These are phyloP conservation scores for Herpetomonas samuelpessoai DNA, from an alignment of 208 protist species.

Conservation along the genomic window DNA sequence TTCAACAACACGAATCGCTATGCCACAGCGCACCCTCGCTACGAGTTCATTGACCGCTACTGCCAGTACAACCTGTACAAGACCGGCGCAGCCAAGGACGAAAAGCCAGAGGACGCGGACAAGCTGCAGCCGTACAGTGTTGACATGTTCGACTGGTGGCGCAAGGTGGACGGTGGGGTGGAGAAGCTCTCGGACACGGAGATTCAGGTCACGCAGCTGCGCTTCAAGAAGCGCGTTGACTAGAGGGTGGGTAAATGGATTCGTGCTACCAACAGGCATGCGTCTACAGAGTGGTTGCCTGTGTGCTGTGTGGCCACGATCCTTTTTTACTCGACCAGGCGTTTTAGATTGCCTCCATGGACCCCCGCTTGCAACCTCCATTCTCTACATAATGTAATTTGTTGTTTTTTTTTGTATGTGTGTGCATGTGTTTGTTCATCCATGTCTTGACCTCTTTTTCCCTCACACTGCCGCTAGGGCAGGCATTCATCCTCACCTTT, in stretches of 20 bases:
- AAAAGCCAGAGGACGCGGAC: constrained; percentile 17
- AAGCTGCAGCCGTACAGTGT: constrained; percentile 31
- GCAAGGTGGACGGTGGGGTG: constrained; percentile 35
- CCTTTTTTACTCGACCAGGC: too few relatives aligned
- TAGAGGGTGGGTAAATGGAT: constrained; percentile 5
- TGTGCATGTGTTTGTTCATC: too few relatives aligned
- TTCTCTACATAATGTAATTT: too few relatives aligned
- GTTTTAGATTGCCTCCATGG: too few relatives aligned
- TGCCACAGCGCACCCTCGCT: constrained; percentile 52
- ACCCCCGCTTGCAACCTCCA: too few relatives aligned
- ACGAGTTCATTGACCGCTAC: constrained; percentile 80
- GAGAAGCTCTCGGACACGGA: constrained; percentile 75
- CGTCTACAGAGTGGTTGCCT: too few relatives aligned
- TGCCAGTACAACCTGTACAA: constrained; percentile 85
- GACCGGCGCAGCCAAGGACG: constrained; percentile 49
- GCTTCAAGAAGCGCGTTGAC: constrained; percentile 24
- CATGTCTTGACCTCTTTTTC: too few relatives aligned
- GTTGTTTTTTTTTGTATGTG: too few relatives aligned
- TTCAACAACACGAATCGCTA: constrained; percentile 69
- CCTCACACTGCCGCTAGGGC: too few relatives aligned
- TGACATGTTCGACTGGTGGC: constrained; percentile 72
- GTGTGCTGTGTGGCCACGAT: too few relatives aligned
- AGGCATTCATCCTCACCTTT: background rate
- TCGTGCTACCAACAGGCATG: too few relatives aligned
- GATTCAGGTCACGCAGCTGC: constrained; percentile 70